These are phyloP conservation scores for Cicer pinnatifidum DNA, from an alignment of 306 rosid species.

Conservation along the genomic window DNA sequence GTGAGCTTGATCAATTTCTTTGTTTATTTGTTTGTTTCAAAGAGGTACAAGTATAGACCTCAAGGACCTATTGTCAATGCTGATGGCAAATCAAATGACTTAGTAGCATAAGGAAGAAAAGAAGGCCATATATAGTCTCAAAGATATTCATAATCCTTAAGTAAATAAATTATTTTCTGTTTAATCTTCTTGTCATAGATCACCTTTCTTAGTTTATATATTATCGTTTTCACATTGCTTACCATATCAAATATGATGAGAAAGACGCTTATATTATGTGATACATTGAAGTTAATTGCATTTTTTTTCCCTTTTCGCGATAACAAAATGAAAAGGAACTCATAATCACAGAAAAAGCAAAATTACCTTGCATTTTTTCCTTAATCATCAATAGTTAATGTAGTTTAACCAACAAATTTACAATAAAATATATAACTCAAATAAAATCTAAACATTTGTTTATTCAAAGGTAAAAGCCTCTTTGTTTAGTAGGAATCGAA, in stretches of 20 bases:
- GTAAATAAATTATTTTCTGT: neutral
- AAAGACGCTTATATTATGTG: no score
- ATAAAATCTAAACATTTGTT: no score
- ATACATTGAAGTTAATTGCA: neutral
- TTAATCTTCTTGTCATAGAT: no score
- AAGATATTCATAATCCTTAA: constrained; percentile 16
- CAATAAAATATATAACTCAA: no score
- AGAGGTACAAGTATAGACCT: constrained; percentile 75
- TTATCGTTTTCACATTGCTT: no score
- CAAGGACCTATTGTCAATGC: constrained; percentile 33
- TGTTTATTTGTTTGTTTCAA: constrained; percentile 64
- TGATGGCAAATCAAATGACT: constrained; percentile 42
- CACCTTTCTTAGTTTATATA: no score
- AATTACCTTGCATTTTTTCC: neutral
- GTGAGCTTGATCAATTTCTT: constrained; percentile 75
- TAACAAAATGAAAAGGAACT: no score
- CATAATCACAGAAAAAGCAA: neutral
- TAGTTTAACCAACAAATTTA: no score
- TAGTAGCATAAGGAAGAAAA: constrained; percentile 4
- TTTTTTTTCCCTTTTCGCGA: neutral
- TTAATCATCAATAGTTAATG: neutral
- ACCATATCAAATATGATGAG: no score
- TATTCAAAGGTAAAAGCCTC: no score
- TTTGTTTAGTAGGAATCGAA: no score
- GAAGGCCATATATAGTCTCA: neutral